Base-by-base conservation (phyloP, 306 rosid genomes). In the Heteromeles arbutifolia region DNA sequence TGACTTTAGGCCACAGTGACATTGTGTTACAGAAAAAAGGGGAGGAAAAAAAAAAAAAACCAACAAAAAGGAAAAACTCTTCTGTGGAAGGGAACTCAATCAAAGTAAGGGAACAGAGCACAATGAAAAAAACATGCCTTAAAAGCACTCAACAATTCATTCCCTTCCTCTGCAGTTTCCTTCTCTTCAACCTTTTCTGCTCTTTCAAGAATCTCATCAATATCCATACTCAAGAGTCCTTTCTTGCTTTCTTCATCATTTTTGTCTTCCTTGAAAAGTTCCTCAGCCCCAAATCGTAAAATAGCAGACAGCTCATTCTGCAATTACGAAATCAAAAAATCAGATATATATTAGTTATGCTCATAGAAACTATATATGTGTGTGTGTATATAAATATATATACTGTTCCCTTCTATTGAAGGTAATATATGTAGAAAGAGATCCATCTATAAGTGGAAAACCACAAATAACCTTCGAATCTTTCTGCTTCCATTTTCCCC, bases 131-230 rank as follows among this genome's bases (percentile, higher is more conserved):
- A 82, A 81, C 90, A 82, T 90, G 82, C 99, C 99, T 96, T 96
- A 83, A 96, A 96, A 75, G 97, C 99, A 84, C 99, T 78, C 80
- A 96, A 82, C 81, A 96, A 85, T 81, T 92, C 99, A 59, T 89
- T 29, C 28, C 87, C 98, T 71, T 89, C 77, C 87, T 96, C 97
- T 76, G 75, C 88, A 45, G 82, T 85, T 72, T 88, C 93, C 85
- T 90, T 96, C 84, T 90, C 97, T 84, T 96, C 99, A 74, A 96
- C 99, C 87, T 92, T 89, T 85, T 96, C 99, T 8, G 99, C 99
- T 82, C 98, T 96, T 87, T 92, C 99, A 83, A 96, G 99, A 88
- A 96, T 96, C 84, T 96, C 99, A 77, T 96, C 99, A 76, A 96
- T 96, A 86, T 96, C 96, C 99, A 96, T 81, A 80, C 96, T 84